A percentile compares a stretch with the other conserved stretches of the same genome.
These are phyloP conservation scores for Beta vulgaris DNA, from an alignment of 148 eudicot genomes.

Conservation along the genomic window DNA sequence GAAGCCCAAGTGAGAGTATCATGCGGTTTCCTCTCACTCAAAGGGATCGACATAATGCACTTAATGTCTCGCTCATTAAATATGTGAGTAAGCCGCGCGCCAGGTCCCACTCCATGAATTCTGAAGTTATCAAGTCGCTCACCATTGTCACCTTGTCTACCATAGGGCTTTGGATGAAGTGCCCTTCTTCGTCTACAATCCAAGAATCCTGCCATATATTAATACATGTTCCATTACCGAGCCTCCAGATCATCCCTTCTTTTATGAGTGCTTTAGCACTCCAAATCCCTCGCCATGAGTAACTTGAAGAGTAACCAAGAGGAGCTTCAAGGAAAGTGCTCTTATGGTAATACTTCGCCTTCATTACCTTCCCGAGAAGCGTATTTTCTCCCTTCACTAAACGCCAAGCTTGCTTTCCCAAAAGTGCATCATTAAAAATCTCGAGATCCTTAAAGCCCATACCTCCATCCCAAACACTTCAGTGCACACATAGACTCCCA, in stretches of 20 bases:
- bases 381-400: not conserved
- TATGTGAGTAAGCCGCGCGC: not conserved
- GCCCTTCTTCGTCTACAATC: not conserved
- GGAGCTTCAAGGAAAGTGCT: not conserved
- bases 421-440: not conserved
- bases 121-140: not conserved
- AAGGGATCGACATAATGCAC: not conserved
- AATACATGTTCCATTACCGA: not conserved
- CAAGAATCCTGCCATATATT: not conserved
- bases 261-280: not conserved
- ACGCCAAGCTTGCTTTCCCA: no score
- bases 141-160: not conserved
- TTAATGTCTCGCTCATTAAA: not conserved
- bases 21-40: not conserved
- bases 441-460: not conserved
- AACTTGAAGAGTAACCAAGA: not conserved
- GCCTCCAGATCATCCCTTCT: not conserved
- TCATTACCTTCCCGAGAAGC: not conserved
- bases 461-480: not conserved
- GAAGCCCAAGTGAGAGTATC: not conserved
- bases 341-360: not conserved
- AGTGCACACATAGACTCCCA: not conserved
- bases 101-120: not conserved
- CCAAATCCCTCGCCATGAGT: not conserved
- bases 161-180: no score